Percentiles rank a stretch among this genome's conserved stretches.
Conservation (phyloP, 2,329 filamentous ascomycete genomes). For the Diaporthe capsici region DNA sequence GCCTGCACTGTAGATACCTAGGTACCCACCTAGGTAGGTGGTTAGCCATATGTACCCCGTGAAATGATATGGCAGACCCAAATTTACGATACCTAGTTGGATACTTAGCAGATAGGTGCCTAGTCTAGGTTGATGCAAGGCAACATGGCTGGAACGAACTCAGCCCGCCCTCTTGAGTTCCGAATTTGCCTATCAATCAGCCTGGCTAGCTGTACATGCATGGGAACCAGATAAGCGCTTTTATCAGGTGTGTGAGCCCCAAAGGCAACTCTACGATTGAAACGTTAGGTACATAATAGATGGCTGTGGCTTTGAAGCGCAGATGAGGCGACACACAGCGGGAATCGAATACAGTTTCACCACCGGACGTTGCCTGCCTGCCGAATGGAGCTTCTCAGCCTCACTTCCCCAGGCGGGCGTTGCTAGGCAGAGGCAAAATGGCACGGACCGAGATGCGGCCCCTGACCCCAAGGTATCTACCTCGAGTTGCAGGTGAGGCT, state of each 20-base stretch:
- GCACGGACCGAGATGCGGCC: constrained; percentile 29
- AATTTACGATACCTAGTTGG: neutral
- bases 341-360: neutral
- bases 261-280: too few species aligned
- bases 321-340: neutral
- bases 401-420: constrained; percentile 23
- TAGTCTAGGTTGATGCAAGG: neutral
- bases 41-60: neutral
- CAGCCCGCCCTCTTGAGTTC: neutral
- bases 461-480: constrained; percentile 20
- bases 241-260: neutral
- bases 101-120: neutral
- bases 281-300: too few species aligned
- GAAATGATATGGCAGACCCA: neutral
- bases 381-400: constrained; percentile 25
- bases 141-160: neutral
- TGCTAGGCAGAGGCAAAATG: constrained; percentile 27
- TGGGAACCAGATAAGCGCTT: neutral
- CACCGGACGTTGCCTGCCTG: neutral
- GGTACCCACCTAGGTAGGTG: neutral
- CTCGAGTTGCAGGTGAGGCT: constrained; percentile 25
- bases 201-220: neutral
- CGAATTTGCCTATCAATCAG: constrained; percentile 12
- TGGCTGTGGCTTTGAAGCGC: neutral
- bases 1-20: neutral